Evolutionary conservation across 2,329 filamentous ascomycete genomes (phyloP), one percentile per base, ranked within the genome.

Genomic region (Cryphonectria nitschkei): DNA sequence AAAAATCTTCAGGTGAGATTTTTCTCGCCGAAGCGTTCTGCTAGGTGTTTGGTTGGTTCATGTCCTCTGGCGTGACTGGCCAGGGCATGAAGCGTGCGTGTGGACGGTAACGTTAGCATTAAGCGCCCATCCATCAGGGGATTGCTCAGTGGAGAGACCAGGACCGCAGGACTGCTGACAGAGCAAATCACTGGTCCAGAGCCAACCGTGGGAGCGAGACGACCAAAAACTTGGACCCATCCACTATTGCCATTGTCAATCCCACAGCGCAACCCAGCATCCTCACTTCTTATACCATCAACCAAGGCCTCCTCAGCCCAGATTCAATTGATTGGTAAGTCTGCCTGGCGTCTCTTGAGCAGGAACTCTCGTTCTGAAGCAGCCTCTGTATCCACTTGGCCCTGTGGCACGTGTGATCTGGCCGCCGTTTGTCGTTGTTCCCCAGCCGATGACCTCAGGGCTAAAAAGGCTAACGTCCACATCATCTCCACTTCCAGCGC

Each of bases 401-500:
- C 65, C 66, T 37, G 29, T 50, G 22, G 26, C 54, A 29, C 29
- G 54, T 66, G 22, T 63, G 22, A 34, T 41, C 37, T 14, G n/a
- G 65, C 60, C 50, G 52, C 46, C 29, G 58, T 62, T 50, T 46
- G 62, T 56, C 65, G 71, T 56, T 26, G 65, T 64, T 67, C 13
- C 54, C 39, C 54, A 54, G 63, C 66, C 71, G 37, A 72, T 71
- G 68, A 72, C 71, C 68, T 73, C 67, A 66, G 66, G 67, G 56
- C 69, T 63, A 64, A 71, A 68, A 63, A 62, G 60, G 60, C 67
- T 68, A 54, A 68, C 67, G 63, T 50, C 43, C 41, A 56, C 32
- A 54, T 64, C 71, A 68, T 71, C 71, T 73, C 71, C 71, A 71
- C 70, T 68, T 67, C 60, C 63, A 68, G 67, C 63, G 63, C 65